Evolutionary conservation across 495 filamentous ascomycete species (phyloP), one percentile per base, ranked within the genome.

Genomic region (Penicillium cinerascens): DNA sequence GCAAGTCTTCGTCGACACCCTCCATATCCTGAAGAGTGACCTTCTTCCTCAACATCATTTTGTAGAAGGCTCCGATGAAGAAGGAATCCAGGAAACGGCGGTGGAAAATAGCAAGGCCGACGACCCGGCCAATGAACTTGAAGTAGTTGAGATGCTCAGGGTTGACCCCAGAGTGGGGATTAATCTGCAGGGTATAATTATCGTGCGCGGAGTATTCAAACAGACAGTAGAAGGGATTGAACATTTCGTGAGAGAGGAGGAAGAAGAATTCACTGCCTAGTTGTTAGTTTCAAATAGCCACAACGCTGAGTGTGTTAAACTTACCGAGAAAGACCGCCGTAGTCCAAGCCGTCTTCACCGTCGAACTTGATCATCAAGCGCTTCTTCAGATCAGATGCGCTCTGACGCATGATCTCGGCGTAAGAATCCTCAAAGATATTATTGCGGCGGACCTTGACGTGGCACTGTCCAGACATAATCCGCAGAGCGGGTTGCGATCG

Each of bases 161-260:
- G 73, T 99, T 99, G 71, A 99, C 97, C 56, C 93, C 93, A 52
- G 93, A 99, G 67, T 99, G 93, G 51, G 93, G 93, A 75, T 99
- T 99, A 77, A 99, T 99, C 74, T 99, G 93, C 51, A 99, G 86
- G 48, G 93, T 99, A 76, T 99, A 99, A 76, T 99, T 99, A 82
- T 99, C 93, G 76, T 99, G 93, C 25, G 93, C 93, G 55, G 93
- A 97, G 69, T 99, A 99, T 75, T 99, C 93, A 77, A 99, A 99
- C 41, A 99, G 80, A 73, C 93, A 99, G 76, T 99, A 99, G 76
- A 99, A 99, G 47, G 93, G 93, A 71, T 99, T 99, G 75, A 99
- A 99, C 93, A 99, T 99, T 78, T 99, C 93, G 73, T 99, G 93
- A n/a, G 93, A 97, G 37, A 99, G 83, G 50, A 99, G 80, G 85